A percentile compares a stretch with the other conserved stretches of the same genome.
Conservation (phyloP, 2,329 filamentous ascomycete genomes). For the Ceratocystis variospora region DNA sequence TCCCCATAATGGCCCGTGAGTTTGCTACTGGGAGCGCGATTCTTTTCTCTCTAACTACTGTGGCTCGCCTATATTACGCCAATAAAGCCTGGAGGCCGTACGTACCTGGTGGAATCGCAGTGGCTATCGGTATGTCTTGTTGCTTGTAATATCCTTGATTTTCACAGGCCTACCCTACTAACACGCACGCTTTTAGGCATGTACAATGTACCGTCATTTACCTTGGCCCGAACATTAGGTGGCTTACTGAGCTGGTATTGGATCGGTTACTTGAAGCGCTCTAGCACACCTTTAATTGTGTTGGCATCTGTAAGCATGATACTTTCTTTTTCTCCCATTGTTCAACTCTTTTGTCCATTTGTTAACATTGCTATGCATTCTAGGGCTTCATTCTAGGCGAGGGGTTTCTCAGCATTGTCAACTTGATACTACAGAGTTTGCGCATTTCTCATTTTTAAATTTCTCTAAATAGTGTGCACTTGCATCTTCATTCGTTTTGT, state of each 20-base stretch:
- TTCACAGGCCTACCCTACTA: neutral
- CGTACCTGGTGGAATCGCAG: slow-evolving; percentile 85
- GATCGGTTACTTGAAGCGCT: slow-evolving; percentile 39
- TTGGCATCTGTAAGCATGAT: slow-evolving; percentile 48
- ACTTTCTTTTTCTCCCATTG: slow-evolving; percentile 14
- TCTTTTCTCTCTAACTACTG: slow-evolving; percentile 59
- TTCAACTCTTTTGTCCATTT: neutral
- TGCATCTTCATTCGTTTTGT: neutral
- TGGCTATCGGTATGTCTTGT: slow-evolving; percentile 58
- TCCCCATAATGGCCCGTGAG: slow-evolving; percentile 70
- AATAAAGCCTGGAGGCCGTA: slow-evolving; percentile 54
- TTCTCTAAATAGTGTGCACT: neutral
- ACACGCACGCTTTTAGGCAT: slow-evolving; percentile 45
- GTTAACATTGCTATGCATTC: slow-evolving; percentile 5
- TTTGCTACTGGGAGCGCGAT: slow-evolving; percentile 63
- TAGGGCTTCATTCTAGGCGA: slow-evolving; percentile 83
- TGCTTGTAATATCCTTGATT: neutral
- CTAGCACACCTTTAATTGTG: slow-evolving; percentile 72
- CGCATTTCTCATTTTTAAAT: slow-evolving; percentile 56
- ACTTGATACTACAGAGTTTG: slow-evolving; percentile 65
- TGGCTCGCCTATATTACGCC: slow-evolving; percentile 47
- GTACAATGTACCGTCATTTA: slow-evolving; percentile 96
- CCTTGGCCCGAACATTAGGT: slow-evolving; percentile 71
- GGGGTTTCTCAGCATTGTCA: slow-evolving; percentile 82
- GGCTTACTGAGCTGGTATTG: slow-evolving; percentile 67